Percentiles rank a stretch among this genome's conserved stretches.
Conservation (phyloP, 2,329 filamentous ascomycete species). For the Zopfia rhizophila region DNA sequence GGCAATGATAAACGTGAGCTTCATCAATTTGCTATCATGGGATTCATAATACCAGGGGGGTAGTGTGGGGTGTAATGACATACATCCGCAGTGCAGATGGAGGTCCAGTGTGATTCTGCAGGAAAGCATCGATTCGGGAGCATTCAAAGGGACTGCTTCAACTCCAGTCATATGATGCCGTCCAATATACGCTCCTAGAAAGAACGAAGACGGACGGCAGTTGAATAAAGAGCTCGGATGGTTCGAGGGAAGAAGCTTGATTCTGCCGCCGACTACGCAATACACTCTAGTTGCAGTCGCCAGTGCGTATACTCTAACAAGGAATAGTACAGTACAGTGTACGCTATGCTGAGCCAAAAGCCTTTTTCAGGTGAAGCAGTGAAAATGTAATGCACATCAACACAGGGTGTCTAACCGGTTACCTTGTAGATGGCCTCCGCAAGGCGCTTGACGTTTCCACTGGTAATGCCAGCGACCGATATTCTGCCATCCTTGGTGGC, state of each 20-base stretch:
- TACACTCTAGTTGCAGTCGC: slow-evolving; percentile 23
- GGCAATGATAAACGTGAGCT: no score
- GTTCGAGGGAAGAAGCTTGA: slow-evolving; percentile 15
- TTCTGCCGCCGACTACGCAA: slow-evolving; percentile 19
- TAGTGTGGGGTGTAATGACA: no score
- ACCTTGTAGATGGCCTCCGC: slow-evolving; percentile 88
- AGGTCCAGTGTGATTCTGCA: no score
- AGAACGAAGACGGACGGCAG: no score
- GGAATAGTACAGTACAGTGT: slow-evolving; percentile 30
- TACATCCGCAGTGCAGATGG: no score
- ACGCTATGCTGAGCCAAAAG: slow-evolving; percentile 1
- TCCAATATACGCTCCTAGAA: no score
- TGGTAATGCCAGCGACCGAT: slow-evolving; percentile 85
- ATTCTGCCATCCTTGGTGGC: slow-evolving; percentile 93
- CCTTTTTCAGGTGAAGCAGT: not conserved
- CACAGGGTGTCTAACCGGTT: slow-evolving; percentile 65
- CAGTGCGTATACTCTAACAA: slow-evolving; percentile 14
- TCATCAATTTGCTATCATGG: no score
- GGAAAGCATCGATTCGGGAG: no score
- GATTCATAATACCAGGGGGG: no score
- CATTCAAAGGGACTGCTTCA: no score
- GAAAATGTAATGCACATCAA: not conserved
- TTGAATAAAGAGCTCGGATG: no score
- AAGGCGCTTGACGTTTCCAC: slow-evolving; percentile 79
- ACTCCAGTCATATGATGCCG: no score